phyloP scores from a whole-genome alignment of 1,284 basidiomycete genomes.

The Malassezia globosa region DNA sequence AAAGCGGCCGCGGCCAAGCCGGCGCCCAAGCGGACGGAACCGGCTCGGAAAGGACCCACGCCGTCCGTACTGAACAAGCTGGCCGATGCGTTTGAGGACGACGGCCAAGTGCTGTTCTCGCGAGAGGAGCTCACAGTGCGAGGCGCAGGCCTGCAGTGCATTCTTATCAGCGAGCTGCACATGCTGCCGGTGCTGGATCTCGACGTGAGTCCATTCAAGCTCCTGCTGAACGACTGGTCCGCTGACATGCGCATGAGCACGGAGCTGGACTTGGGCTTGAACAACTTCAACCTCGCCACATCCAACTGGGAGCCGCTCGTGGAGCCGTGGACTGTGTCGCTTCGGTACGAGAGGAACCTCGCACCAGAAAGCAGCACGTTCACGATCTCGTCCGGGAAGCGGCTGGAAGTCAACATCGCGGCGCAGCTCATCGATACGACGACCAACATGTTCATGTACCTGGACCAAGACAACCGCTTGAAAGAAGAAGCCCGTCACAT shows the following conservation, averaged over 20 bases:
- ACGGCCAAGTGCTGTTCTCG: slow-evolving; percentile 38
- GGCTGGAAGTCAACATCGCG: slow-evolving; percentile 75
- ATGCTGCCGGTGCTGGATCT: slow-evolving; percentile 89
- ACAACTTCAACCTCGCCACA: slow-evolving; percentile 93
- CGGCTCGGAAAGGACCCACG: background rate
- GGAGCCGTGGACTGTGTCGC: slow-evolving; percentile 86
- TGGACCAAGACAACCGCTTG: slow-evolving; percentile 55
- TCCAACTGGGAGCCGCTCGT: slow-evolving; percentile 99
- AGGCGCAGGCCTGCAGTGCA: slow-evolving; percentile 65
- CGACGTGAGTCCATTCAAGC: slow-evolving; percentile 70
- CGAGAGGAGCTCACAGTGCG: slow-evolving; percentile 38
- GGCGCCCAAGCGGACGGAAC: background rate
- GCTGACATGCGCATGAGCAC: slow-evolving; percentile 57
- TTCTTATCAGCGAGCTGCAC: slow-evolving; percentile 87
- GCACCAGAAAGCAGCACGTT: slow-evolving; percentile 53
- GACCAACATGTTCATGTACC: slow-evolving; percentile 60
- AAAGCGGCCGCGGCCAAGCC: background rate
- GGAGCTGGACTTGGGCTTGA: slow-evolving; percentile 61
- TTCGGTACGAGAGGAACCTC: slow-evolving; percentile 49
- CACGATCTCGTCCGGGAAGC: slow-evolving; percentile 64
- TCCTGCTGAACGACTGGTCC: slow-evolving; percentile 84
- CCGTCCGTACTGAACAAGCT: slow-evolving; percentile 2
- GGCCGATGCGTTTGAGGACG: slow-evolving; percentile 6
- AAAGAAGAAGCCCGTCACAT: slow-evolving; percentile 54
- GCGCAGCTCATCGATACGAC: slow-evolving; percentile 77